These are phyloP conservation scores for Aspergillus costaricaensis DNA, from an alignment of 2,329 filamentous ascomycete species.

Conservation along the genomic window DNA sequence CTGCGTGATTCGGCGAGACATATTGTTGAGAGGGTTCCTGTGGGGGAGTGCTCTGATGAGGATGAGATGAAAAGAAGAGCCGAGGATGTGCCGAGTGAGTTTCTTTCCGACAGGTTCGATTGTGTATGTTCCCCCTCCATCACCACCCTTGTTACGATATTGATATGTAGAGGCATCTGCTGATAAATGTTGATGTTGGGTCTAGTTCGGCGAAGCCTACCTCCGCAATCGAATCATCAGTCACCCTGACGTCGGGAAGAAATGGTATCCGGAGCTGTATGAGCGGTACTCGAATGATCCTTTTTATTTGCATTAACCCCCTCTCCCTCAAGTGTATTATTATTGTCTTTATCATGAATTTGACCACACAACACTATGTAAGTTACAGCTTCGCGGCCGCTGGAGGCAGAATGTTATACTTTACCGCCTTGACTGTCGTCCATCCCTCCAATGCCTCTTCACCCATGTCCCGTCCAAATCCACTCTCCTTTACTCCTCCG, in stretches of 20 bases:
- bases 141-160: too few species aligned
- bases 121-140: conserved; percentile 29
- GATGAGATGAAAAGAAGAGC: conserved; percentile 15
- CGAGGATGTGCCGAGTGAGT: conserved; percentile 41
- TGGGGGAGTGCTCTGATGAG: not conserved
- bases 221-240: conserved; percentile 40
- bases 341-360: not conserved
- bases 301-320: too few species aligned
- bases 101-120: conserved; percentile 37
- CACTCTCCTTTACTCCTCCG: conserved; percentile 32
- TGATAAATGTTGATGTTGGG: too few species aligned
- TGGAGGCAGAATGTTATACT: not conserved
- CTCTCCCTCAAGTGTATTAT: too few species aligned
- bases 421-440: conserved; percentile 2
- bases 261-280: conserved; percentile 40
- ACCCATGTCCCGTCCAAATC: conserved; percentile 30
- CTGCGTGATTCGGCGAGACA: conserved; percentile 35
- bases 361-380: not conserved
- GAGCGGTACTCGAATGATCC: not conserved
- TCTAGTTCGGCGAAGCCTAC: conserved; percentile 40
- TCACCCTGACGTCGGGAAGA: conserved; percentile 39
- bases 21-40: conserved; percentile 34
- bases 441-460: not conserved
- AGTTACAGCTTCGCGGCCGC: not conserved
- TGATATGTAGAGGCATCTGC: too few species aligned